phyloP scores from a whole-genome alignment of 2,329 filamentous ascomycete species.

The Colletotrichum tofieldiae region DNA sequence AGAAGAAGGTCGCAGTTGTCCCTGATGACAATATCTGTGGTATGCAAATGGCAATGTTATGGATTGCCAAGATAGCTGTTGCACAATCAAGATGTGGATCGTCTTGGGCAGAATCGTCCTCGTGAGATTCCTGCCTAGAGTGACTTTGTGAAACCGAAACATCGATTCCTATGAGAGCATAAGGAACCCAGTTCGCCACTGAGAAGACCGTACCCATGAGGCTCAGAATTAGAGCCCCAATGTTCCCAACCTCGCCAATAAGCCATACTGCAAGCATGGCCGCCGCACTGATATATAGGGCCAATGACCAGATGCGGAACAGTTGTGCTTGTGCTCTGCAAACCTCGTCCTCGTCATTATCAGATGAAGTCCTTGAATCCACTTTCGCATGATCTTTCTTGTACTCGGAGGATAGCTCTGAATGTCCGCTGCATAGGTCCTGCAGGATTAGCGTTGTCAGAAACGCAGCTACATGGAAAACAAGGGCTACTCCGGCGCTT shows the following conservation, averaged over 20 bases:
- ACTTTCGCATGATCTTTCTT: too few species aligned
- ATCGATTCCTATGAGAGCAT: background rate
- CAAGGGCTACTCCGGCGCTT: background rate
- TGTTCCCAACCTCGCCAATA: background rate
- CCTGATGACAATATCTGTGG: background rate
- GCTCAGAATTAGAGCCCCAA: background rate
- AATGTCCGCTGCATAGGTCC: background rate
- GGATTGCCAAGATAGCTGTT: background rate
- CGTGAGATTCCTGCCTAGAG: background rate
- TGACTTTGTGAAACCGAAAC: background rate
- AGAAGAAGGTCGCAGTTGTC: background rate
- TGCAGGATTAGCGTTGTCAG: background rate
- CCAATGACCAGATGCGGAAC: background rate
- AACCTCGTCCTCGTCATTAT: background rate
- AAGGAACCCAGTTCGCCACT: background rate
- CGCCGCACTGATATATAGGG: background rate
- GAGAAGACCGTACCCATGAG: background rate
- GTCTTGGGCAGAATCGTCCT: background rate
- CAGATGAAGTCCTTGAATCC: too few species aligned
- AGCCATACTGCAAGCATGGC: background rate
- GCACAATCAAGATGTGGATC: background rate
- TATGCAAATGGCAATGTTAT: conserved; percentile 7
- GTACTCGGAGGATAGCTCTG: background rate
- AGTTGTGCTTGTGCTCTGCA: background rate
- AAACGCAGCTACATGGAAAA: background rate